Base-by-base conservation (phyloP, 306 rosid genomes). In the Cyamopsis tetragonoloba region DNA sequence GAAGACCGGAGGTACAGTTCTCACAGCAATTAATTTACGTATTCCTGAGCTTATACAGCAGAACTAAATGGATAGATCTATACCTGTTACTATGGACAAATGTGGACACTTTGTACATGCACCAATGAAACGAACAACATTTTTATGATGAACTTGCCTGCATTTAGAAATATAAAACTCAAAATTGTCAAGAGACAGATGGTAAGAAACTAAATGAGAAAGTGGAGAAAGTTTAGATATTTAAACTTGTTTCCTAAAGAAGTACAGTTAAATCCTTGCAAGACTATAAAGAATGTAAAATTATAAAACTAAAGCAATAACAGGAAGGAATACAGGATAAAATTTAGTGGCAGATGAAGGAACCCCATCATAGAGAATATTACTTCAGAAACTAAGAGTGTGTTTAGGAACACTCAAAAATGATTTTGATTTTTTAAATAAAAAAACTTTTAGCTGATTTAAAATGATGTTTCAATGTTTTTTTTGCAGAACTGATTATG, bases 31-130 rank as follows among this genome's bases (percentile, higher is more conserved):
- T 28, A 69, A 13, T 27, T n/a, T 19, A 51, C 4, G 4, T 30
- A 61, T 62, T 62, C 7, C 61, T 24, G 35, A 70, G 31, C 35
- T 71, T 43, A 62, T 8, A 37, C 34, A 6, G 42, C 34, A 51
- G 34, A 10, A 44, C 23, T 44, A 49, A 61, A 76, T 17, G 44
- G 58, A 70, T 47, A 19, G 65, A 49, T 57, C 32, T 19, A 7
- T 80, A 90, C 99, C 99, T 79, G 99, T 95, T 62, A 95, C 84
- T 72, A 95, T 90, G 85, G 91, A 88, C 83, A 95, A 77, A 82
- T 90, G 82, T 15, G 97, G 96, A 77, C 87, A 77, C 72, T 81
- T 86, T 23, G 99, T 85, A 81, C 96, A 86, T 10, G 99, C 97
- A 37, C 99, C 97, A 38, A 95, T 88, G 76, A 95, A 95, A 54